These are phyloP conservation scores for Narthecium ossifragum DNA, from an alignment of 106 monocot species.

Conservation along the genomic window DNA sequence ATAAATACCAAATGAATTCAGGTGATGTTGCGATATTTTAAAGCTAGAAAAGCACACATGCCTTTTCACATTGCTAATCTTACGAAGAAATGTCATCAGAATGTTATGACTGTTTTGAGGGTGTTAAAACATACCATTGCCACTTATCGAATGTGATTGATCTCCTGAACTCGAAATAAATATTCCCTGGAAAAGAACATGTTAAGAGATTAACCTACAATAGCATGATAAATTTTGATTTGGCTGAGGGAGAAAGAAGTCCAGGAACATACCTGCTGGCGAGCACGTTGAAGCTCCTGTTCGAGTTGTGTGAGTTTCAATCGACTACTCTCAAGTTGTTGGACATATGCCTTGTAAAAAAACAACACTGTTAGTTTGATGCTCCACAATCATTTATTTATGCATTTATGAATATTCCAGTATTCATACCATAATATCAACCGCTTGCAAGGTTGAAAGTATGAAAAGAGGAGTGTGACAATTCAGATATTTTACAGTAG, in stretches of 20 bases:
- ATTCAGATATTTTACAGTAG: neutral
- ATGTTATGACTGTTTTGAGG: neutral
- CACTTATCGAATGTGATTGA: constrained; percentile 54
- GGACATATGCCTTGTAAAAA: too few relatives aligned
- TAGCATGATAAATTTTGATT: neutral
- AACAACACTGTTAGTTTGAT: too few relatives aligned
- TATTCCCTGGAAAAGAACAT: constrained; percentile 42
- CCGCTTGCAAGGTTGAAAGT: neutral
- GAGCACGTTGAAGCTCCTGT: constrained; percentile 19
- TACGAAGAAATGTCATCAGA: neutral
- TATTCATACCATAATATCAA: neutral
- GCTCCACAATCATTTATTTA: neutral
- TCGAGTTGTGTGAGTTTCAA: too few relatives aligned
- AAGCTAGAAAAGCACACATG: neutral
- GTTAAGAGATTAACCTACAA: neutral
- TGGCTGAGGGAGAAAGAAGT: neutral
- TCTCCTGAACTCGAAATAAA: constrained; percentile 71
- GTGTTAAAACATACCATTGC: constrained; percentile 46
- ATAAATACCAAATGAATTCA: neutral
- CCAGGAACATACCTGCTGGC: constrained; percentile 42
- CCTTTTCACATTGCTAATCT: neutral
- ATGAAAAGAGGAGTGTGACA: neutral
- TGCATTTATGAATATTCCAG: neutral
- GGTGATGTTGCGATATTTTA: neutral
- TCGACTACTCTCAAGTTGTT: too few relatives aligned